These are phyloP conservation scores for Clonostachys byssicola DNA, from an alignment of 2,329 filamentous ascomycete genomes.

Conservation along the genomic window DNA sequence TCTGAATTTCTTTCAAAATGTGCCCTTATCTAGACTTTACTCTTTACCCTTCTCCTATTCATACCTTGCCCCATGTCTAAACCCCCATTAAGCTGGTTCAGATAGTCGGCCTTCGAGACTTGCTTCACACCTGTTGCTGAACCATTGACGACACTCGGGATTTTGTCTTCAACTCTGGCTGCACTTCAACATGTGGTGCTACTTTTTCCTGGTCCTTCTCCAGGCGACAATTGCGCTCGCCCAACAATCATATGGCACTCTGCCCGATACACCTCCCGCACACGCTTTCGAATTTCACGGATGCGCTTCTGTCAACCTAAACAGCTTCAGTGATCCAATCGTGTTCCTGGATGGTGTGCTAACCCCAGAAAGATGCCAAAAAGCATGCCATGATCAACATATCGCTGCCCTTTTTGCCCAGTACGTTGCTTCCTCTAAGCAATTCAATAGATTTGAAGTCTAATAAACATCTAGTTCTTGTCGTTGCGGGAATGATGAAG, in stretches of 20 bases:
- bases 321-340: conserved; percentile 15
- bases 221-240: conserved; percentile 1
- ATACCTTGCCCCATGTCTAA: too few relatives aligned
- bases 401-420: conserved; percentile 22
- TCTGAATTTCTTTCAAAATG: too few relatives aligned
- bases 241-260: conserved; percentile 5
- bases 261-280: conserved; percentile 3
- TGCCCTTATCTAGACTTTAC: too few relatives aligned
- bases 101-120: too few relatives aligned
- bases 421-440: conserved; percentile 9
- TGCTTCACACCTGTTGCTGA: too few relatives aligned
- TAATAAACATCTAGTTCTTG: conserved; percentile 16
- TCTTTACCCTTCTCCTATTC: too few relatives aligned
- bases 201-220: conserved; percentile 4
- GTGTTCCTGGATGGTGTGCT: conserved; percentile 11
- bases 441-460: conserved; percentile 2
- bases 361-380: conserved; percentile 18
- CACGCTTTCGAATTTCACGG: conserved; percentile 16
- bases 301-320: conserved; percentile 17
- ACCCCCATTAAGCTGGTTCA: too few relatives aligned
- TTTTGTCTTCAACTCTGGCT: conserved; percentile 2
- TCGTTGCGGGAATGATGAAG: conserved; percentile 24
- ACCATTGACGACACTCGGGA: neutral
- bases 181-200: conserved; percentile 5
- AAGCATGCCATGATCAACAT: conserved; percentile 16